Percentiles rank a stretch among this genome's conserved stretches.
These are phyloP conservation scores for Cyclostephanos invisitatus DNA, from an alignment of 108 stramenopile species.

Conservation along the genomic window DNA sequence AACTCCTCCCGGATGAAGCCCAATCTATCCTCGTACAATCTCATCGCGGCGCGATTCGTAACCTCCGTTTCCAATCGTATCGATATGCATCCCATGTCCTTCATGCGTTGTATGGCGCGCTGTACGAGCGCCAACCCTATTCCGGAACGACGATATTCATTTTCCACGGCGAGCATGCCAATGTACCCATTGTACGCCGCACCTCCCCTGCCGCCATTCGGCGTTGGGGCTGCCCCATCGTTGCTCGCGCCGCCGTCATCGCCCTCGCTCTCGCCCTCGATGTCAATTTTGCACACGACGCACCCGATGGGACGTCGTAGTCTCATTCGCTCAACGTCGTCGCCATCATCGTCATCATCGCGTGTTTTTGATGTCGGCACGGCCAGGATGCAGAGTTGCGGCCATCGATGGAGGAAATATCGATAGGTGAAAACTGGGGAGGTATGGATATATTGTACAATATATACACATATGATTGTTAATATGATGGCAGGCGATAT, in stretches of 20 bases:
- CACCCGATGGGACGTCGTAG: constrained; percentile 75
- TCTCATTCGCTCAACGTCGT: constrained; percentile 10
- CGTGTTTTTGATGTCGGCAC: constrained; percentile 36
- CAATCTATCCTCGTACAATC: constrained; percentile 79
- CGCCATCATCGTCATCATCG: constrained; percentile 18
- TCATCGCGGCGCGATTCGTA: constrained; percentile 69
- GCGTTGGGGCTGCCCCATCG: neutral
- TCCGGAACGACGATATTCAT: constrained; percentile 71
- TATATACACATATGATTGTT: too few relatives aligned
- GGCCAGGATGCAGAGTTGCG: constrained; percentile 83
- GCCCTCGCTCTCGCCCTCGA: constrained; percentile 54
- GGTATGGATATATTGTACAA: neutral
- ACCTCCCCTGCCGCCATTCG: neutral
- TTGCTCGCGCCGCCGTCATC: constrained; percentile 8
- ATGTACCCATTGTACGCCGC: constrained; percentile 49
- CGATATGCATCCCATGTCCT: constrained; percentile 58
- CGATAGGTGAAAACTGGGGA: constrained; percentile 83
- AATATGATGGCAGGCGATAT: too few relatives aligned
- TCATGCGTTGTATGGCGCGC: constrained; percentile 70
- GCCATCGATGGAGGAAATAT: constrained; percentile 84
- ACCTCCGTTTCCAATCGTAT: constrained; percentile 81
- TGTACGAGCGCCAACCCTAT: constrained; percentile 76
- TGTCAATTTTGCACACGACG: constrained; percentile 86
- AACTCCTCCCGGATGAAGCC: constrained; percentile 87
- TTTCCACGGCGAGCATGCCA: constrained; percentile 84